Evolutionary conservation across 805 yeast species (phyloP).

Genomic region (Lipomyces kockii): DNA sequence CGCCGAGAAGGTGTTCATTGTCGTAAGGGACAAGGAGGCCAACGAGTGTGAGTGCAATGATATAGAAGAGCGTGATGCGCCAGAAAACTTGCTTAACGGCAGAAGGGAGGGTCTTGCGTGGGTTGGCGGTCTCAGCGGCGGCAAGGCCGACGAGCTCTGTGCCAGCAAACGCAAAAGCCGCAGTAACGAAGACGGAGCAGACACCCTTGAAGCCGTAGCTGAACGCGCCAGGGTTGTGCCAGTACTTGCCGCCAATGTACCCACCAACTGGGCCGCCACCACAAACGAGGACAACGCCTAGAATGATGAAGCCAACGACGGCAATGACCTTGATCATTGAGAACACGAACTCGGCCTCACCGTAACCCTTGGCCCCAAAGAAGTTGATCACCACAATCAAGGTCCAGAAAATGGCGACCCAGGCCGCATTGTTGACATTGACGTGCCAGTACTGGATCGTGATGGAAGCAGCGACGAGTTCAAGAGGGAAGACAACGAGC

Average conservation of each 20-base stretch:
- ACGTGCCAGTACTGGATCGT: slow-evolving; percentile 59
- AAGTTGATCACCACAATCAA: slow-evolving; percentile 55
- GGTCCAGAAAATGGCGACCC: slow-evolving; percentile 62
- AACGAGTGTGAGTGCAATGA: slow-evolving; percentile 58
- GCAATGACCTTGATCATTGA: slow-evolving; percentile 63
- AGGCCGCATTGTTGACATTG: slow-evolving; percentile 58
- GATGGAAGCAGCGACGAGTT: slow-evolving; percentile 65
- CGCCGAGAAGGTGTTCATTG: slow-evolving; percentile 53
- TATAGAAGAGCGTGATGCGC: slow-evolving; percentile 75
- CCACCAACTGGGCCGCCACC: slow-evolving; percentile 67
- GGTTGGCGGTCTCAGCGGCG: slow-evolving; percentile 76
- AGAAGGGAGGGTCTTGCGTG: slow-evolving; percentile 66
- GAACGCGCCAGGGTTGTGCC: slow-evolving; percentile 61
- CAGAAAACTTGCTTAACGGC: slow-evolving; percentile 84
- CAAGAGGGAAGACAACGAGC: slow-evolving; percentile 68
- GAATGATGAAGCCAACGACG: slow-evolving; percentile 62
- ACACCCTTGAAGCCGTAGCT: slow-evolving; percentile 76
- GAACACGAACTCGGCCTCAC: slow-evolving; percentile 70
- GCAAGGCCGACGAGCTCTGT: slow-evolving; percentile 75
- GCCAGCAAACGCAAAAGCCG: slow-evolving; percentile 78
- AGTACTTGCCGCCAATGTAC: slow-evolving; percentile 61
- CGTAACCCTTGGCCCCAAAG: slow-evolving; percentile 63
- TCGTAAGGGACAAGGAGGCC: slow-evolving; percentile 77
- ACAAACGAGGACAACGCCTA: slow-evolving; percentile 58
- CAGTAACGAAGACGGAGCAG: slow-evolving; percentile 72